Base-by-base conservation (phyloP, 345 rosid species). In the Leavenworthia alabamica region DNA sequence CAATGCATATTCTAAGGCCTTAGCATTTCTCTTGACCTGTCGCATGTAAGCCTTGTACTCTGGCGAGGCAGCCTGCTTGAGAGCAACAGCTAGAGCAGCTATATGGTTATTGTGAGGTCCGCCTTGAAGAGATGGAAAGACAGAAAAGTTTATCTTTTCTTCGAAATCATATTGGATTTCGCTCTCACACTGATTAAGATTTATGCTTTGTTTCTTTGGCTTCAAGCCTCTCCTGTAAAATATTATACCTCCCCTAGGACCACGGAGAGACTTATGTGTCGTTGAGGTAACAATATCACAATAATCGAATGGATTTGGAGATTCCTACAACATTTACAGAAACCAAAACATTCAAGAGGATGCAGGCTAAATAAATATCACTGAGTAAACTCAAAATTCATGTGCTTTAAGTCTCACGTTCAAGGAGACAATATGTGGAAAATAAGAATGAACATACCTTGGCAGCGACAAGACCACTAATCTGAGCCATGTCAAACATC, bases 41-140 rank as follows among this genome's bases (percentile, higher is more conserved):
- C 82, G 84, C 87, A 92, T 92, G 71, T 89, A 89, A 49, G 79
- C 70, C 70, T 81, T 83, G 73, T 70, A 92, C 73, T 80, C 95
- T 20, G 86, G 89, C 14, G 87, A 80, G 45, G 87, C 88, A 9
- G 81, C 96, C 80, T 93, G 97, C 75, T 87, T 93, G 51, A 93
- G 81, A 68, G 99, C 91, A 62, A 89, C 76, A 57, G 97, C 96
- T 57, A 93, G 90, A 60, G 99, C 97, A 63, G 97, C 99, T 83
- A 86, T 88, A 65, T 91, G 98, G 79, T 86, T 91, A 68, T 88
- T 91, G 71, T 91, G 96, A 6, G 96, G 95, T 2, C 98, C 98
- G 2, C 96, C 98, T 80, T 91, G 98, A 55, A 84, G 66, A 11
- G 90, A 82, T 66, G 96, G 98, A 68, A 84, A 88, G 32, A 92